A percentile compares a stretch with the other conserved stretches of the same genome.
Evolutionary conservation across 768 basidiomycete species (phyloP).

Genomic region (Tylopilus intermedius): DNA sequence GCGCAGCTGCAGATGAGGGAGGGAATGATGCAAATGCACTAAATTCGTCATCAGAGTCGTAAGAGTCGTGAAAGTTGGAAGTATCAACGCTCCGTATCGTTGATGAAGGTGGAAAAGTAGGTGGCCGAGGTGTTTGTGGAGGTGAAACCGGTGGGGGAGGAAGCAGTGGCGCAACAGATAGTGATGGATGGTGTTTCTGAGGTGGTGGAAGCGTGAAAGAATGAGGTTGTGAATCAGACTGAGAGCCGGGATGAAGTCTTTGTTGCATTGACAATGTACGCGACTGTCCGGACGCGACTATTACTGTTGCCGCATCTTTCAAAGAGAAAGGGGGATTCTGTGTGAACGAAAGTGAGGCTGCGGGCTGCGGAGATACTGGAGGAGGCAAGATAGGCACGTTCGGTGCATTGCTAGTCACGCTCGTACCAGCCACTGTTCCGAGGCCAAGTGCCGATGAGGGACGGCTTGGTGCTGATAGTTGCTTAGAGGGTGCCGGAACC

Average conservation of each 20-base stretch:
- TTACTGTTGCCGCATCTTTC: background rate
- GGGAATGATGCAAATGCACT: constrained; percentile 42
- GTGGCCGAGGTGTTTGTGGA: constrained; percentile 30
- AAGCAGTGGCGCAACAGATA: constrained; percentile 26
- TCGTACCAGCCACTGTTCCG: background rate
- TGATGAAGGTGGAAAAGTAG: constrained; percentile 4
- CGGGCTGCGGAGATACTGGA: constrained; percentile 31
- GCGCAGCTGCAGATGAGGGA: constrained; percentile 3
- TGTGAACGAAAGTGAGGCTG: constrained; percentile 15
- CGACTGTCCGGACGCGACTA: background rate
- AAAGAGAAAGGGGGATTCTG: constrained; percentile 12
- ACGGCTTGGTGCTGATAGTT: constrained; percentile 20
- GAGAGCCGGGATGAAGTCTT: constrained; percentile 17
- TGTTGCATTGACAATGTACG: constrained; percentile 8
- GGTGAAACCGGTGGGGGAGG: constrained; percentile 29
- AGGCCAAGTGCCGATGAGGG: constrained; percentile 6
- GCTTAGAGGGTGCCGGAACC: constrained; percentile 33
- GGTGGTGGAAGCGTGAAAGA: constrained; percentile 23
- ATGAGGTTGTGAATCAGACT: constrained; percentile 16
- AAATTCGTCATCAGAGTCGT: constrained; percentile 45
- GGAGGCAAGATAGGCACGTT: constrained; percentile 15
- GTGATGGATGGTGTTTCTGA: constrained; percentile 20
- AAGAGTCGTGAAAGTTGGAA: constrained; percentile 17
- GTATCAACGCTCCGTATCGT: background rate
- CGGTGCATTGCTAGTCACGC: background rate